Evolutionary conservation across 257 asterid species (phyloP).

Genomic region (Scutellaria baicalensis): DNA sequence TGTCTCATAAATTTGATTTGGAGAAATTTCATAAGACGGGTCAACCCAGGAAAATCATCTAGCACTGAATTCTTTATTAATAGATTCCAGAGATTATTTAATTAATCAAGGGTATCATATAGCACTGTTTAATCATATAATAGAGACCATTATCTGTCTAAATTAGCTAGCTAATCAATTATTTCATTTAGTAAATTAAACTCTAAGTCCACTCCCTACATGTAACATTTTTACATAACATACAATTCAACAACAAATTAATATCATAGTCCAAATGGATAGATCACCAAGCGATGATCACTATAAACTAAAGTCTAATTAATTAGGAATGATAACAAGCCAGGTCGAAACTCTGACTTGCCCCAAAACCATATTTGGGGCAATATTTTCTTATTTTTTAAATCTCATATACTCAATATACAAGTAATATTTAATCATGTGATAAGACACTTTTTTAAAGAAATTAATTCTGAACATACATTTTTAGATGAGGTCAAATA

Average conservation of each 20-base stretch:
- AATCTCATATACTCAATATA: too few relatives aligned
- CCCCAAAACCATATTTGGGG: too few relatives aligned
- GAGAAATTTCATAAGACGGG: too few relatives aligned
- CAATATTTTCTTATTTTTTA: too few relatives aligned
- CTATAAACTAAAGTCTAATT: slow-evolving; percentile 2
- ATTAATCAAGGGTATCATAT: neutral
- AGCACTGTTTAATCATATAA: neutral
- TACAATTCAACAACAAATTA: neutral
- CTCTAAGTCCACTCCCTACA: slow-evolving; percentile 11
- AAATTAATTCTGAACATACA: too few relatives aligned
- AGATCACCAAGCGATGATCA: neutral
- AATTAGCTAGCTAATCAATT: slow-evolving; percentile 5
- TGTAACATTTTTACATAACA: neutral
- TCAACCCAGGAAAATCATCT: neutral
- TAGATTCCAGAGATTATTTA: neutral
- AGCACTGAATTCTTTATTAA: neutral
- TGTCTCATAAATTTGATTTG: too few relatives aligned
- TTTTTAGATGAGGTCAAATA: neutral
- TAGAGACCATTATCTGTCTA: neutral
- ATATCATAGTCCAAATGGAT: slow-evolving; percentile 2
- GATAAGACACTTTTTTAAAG: too few relatives aligned
- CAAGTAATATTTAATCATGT: too few relatives aligned
- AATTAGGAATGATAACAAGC: neutral
- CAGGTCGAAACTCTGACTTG: too few relatives aligned
- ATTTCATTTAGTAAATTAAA: slow-evolving; percentile 3